Evolutionary conservation across 176 grass and related monocot genomes (phyloP), one percentile per base, ranked within the genome.

Genomic region (Oryza glaberrima): DNA sequence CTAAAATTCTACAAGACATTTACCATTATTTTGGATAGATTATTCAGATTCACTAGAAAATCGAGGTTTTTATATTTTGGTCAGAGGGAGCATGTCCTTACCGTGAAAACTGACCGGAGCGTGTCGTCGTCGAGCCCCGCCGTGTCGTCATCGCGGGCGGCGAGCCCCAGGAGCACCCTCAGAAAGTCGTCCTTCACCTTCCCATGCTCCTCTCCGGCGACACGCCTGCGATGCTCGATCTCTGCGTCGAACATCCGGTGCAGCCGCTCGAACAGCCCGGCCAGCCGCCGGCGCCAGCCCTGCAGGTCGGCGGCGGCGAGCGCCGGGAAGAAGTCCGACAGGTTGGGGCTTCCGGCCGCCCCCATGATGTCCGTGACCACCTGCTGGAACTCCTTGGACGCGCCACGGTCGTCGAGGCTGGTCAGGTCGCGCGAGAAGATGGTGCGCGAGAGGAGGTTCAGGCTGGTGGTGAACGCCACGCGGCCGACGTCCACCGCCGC

Each of bases 311-410:
- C 11, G 3, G 45, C 19, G 32, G 87, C 69, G 38, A 96, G n/a
- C 16, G 49, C 26, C 26, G 91, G 94, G 74, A 93, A 89, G 69
- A 91, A 88, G 83, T 96, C 91, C 0, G 94, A 96, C 9, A 93
- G 7, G 83, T 96, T 91, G 0, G 87, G 54, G 1, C 25, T 45
- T 4, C 81, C 91, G 1, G 0, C 81, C 1, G 11, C 2, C 32
- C 66, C 85, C 88, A 91, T 84, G 63, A 91, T 81, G 5, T 26
- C 77, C 12, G 49, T 36, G 34, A 91, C 64, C 9, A 65, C 20
- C 0, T 79, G n/a, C 26, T 83, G 80, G 52, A 93, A 89, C 58
- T 77, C 86, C 35, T 77, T 83, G 4, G 86, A 86, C 44, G 7
- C 19, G 34, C 5, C 23, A 0, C 1, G 32, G 91, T 91, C 46